phyloP scores from a whole-genome alignment of 257 asterid species.

The Eustoma russellianum region DNA sequence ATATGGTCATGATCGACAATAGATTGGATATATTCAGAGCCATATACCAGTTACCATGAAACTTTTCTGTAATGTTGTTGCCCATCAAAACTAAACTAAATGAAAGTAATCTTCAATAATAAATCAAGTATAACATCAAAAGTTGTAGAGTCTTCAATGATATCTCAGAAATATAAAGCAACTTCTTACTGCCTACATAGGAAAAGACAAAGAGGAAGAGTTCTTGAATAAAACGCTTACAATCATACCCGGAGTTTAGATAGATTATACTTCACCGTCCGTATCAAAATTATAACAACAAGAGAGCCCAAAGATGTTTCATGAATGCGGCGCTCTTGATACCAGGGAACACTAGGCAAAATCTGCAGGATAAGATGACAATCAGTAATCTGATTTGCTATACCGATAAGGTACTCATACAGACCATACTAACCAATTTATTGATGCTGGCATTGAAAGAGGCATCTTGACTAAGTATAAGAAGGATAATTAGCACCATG shows the following conservation, averaged over 20 bases:
- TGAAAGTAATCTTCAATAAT: not conserved
- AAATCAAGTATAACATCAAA: constrained; percentile 1
- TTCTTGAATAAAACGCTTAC: not conserved
- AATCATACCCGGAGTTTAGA: constrained; percentile 58
- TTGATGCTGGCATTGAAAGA: constrained; percentile 84
- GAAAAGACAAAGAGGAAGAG: not conserved
- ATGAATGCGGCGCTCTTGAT: constrained; percentile 43
- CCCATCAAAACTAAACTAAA: not conserved
- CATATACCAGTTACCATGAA: too few relatives aligned
- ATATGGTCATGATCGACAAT: too few relatives aligned
- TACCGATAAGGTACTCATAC: constrained; percentile 7
- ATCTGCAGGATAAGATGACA: constrained; percentile 37
- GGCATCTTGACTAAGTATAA: constrained; percentile 91
- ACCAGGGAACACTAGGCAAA: constrained; percentile 64
- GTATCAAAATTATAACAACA: constrained; percentile 67
- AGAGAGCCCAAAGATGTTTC: constrained; percentile 63
- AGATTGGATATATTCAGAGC: too few relatives aligned
- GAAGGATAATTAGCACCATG: constrained; percentile 85
- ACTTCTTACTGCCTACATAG: not conserved
- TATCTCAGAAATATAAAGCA: too few relatives aligned
- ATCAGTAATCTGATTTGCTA: constrained; percentile 10
- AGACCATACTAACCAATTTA: constrained; percentile 50
- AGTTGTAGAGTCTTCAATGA: not conserved
- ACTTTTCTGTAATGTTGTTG: not conserved
- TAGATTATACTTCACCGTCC: constrained; percentile 63